Conservation (phyloP, 176 grass and related monocot species). For the Melocanna baccifera region DNA sequence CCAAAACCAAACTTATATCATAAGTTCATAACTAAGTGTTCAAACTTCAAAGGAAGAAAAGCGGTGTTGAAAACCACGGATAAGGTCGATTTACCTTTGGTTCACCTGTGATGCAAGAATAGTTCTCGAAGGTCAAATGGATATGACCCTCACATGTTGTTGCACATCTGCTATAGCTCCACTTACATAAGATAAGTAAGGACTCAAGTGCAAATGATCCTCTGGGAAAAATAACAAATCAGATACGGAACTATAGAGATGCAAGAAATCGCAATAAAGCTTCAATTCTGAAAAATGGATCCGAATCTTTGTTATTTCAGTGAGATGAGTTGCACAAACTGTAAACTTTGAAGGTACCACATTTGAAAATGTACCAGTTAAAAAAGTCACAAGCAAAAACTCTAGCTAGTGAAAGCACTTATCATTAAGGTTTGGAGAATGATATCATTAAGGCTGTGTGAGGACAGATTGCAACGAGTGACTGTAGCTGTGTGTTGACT, state of each 20-base stretch:
- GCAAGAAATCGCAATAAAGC: neutral
- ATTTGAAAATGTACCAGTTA: neutral
- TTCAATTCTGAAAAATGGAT: neutral
- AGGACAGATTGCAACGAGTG: neutral
- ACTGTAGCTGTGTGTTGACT: neutral
- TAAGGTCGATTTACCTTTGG: slow-evolving; percentile 68
- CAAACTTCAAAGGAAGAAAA: neutral
- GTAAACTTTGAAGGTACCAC: neutral
- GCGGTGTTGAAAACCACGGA: neutral
- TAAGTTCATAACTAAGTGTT: slow-evolving; percentile 16
- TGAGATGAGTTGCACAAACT: neutral
- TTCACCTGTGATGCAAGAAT: slow-evolving; percentile 99
- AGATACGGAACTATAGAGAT: slow-evolving; percentile 19
- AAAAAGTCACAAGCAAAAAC: neutral
- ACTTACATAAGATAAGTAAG: slow-evolving; percentile 90
- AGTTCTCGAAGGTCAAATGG: slow-evolving; percentile 95
- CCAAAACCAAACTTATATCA: neutral
- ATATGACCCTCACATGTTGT: slow-evolving; percentile 91
- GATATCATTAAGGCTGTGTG: too few relatives aligned
- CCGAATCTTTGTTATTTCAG: neutral
- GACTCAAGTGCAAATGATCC: slow-evolving; percentile 88
- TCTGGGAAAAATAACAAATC: slow-evolving; percentile 44
- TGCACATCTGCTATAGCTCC: slow-evolving; percentile 84
- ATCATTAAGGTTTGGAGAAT: neutral
- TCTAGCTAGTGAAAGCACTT: neutral